Evolutionary conservation across 768 basidiomycete species (phyloP), one percentile per base, ranked within the genome.

Genomic region (Pisolithus tinctorius): DNA sequence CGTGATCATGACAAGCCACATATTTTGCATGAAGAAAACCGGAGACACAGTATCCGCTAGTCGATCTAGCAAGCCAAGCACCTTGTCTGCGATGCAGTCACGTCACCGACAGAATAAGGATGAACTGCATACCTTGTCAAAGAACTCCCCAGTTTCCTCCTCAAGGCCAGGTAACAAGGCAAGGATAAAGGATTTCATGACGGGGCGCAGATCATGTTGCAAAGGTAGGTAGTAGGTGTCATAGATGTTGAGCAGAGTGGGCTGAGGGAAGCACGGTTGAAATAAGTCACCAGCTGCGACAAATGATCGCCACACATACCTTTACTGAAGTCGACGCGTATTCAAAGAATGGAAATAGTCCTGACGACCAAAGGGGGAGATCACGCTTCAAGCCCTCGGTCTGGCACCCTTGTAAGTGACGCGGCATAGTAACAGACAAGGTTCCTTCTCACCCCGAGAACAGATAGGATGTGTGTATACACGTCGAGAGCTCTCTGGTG

Each of bases 241-340:
- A 61, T 92, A 98, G n/a, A 98, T 79, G 58, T 85, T 88, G 43
- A 99, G 78, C 1, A 99, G 74, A 20, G 84, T 79, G 3, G 94
- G 94, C 86, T 95, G 53, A 20, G 23, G 14, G 34, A 27, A 31
- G 27, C 37, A 46, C 46, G 13, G 48, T 29, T 42, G 40, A 45
- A 36, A 51, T 45, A 2, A 36, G 42, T 10, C 8, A 30, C 43
- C 26, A 29, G 29, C 14, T 4, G 27, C 3, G 41, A 20, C 10
- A 23, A 30, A 46, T 27, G 52, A 70, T 47, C 55, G 25, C 13
- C 43, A 3, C n/a, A 48, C 66, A 45, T 26, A 88, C 92, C 78
- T 92, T 92, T 52, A 97, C 93, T 17, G 93, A 93, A n/a, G 94
- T 98, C n/a, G 95, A 87, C 9, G 96, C 93, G 67, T 93, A 98